Conservation (phyloP, 2,329 filamentous ascomycete genomes). For the Ophiocordyceps robertsii region DNA sequence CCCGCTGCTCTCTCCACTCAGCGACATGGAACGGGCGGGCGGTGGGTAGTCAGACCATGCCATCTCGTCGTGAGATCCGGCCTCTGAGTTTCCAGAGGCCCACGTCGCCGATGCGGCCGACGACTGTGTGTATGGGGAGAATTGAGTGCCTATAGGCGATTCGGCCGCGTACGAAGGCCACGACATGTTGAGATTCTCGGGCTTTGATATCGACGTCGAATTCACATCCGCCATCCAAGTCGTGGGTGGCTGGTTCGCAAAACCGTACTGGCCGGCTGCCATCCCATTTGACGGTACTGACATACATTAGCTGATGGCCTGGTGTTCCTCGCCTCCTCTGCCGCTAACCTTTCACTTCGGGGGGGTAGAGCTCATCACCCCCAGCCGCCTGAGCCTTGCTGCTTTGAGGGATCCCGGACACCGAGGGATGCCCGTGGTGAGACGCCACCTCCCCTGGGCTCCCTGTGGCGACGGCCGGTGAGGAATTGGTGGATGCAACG, state of each 20-base stretch:
- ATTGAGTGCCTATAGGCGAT: conserved; percentile 34
- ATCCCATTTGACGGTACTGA: conserved; percentile 21
- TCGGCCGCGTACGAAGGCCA: conserved; percentile 39
- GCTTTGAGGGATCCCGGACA: neutral
- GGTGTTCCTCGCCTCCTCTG: neutral
- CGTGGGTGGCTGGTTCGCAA: conserved; percentile 22
- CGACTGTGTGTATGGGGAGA: conserved; percentile 33
- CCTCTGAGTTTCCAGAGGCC: conserved; percentile 22
- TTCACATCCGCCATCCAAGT: conserved; percentile 32
- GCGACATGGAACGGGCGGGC: conserved; percentile 32
- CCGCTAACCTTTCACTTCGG: conserved; percentile 26
- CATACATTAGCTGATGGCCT: neutral
- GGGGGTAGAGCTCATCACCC: conserved; percentile 21
- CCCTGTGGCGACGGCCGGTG: conserved; percentile 29
- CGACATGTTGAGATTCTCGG: conserved; percentile 25
- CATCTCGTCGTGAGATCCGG: conserved; percentile 28
- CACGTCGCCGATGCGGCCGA: conserved; percentile 26
- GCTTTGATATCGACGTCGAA: conserved; percentile 17
- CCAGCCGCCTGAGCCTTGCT: conserved; percentile 18
- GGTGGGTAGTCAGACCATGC: conserved; percentile 30
- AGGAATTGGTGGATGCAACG: conserved; percentile 31
- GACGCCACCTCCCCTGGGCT: conserved; percentile 26
- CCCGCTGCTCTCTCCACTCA: conserved; percentile 26
- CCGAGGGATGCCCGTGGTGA: conserved; percentile 12
- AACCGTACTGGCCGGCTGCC: conserved; percentile 20